Conservation (phyloP, 495 filamentous ascomycete species). For the Penicillium tannophilum region DNA sequence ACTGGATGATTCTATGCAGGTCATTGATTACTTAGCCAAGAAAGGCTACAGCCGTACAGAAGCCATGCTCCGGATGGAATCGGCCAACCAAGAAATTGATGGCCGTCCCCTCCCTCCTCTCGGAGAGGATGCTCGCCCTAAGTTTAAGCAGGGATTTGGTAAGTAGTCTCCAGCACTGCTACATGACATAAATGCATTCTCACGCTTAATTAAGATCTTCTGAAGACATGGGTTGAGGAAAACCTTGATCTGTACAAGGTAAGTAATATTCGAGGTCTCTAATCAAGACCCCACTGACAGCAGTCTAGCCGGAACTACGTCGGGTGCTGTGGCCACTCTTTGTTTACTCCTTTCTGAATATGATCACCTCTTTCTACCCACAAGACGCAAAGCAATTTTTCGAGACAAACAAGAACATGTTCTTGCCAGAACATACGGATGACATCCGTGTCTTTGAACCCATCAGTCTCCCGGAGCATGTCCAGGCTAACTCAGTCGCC, state of each 20-base stretch:
- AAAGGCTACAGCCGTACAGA: slow-evolving; percentile 94
- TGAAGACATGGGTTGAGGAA: slow-evolving; percentile 82
- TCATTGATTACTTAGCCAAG: slow-evolving; percentile 94
- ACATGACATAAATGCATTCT: slow-evolving; percentile 3
- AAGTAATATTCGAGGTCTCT: slow-evolving; percentile 13
- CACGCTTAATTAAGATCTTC: slow-evolving; percentile 51
- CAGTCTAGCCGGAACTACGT: slow-evolving; percentile 72
- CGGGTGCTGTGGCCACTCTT: slow-evolving; percentile 91
- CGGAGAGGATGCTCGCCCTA: slow-evolving; percentile 72
- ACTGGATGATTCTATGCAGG: slow-evolving; percentile 48
- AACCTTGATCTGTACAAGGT: slow-evolving; percentile 93
- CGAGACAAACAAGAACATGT: slow-evolving; percentile 62
- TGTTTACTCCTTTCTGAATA: slow-evolving; percentile 85
- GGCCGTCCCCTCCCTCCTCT: slow-evolving; percentile 65
- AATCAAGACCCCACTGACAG: slow-evolving; percentile 28
- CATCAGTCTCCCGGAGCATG: slow-evolving; percentile 74
- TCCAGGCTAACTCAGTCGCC: slow-evolving; percentile 67
- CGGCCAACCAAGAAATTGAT: slow-evolving; percentile 75
- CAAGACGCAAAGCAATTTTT: slow-evolving; percentile 75
- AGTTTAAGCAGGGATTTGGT: slow-evolving; percentile 75
- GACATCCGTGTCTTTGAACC: slow-evolving; percentile 69
- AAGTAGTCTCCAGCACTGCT: slow-evolving; percentile 18
- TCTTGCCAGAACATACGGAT: slow-evolving; percentile 73
- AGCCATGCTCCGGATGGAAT: slow-evolving; percentile 89
- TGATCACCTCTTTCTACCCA: slow-evolving; percentile 71